Evolutionary conservation across 2,329 filamentous ascomycete species (phyloP).

Genomic region (Curvularia hawaiiensis): DNA sequence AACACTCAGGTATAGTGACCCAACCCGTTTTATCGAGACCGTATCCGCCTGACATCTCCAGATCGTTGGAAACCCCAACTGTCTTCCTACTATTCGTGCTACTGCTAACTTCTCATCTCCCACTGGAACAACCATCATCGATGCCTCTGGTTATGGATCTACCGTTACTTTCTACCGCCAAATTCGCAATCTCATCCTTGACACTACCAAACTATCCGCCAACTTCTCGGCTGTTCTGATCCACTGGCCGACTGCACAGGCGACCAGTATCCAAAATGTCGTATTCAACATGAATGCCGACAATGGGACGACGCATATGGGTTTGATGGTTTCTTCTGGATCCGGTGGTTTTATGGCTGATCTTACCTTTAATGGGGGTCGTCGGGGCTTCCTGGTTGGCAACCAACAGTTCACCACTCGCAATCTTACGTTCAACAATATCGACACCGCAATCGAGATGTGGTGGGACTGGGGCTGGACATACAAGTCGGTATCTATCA

Average conservation of each 20-base stretch:
- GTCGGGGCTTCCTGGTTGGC: constrained; percentile 49
- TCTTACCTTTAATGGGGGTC: constrained; percentile 52
- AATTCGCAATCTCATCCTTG: constrained; percentile 69
- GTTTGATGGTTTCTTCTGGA: constrained; percentile 51
- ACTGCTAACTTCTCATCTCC: constrained; percentile 53
- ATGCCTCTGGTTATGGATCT: constrained; percentile 56
- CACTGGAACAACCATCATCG: constrained; percentile 60
- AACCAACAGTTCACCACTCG: constrained; percentile 62
- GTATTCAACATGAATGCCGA: constrained; percentile 51
- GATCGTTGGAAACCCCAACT: constrained; percentile 64
- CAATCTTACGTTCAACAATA: constrained; percentile 59
- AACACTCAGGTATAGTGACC: constrained; percentile 56
- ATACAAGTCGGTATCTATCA: constrained; percentile 57
- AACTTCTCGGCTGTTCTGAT: constrained; percentile 53
- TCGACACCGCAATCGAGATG: constrained; percentile 60
- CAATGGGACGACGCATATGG: constrained; percentile 54
- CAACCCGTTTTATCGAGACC: neutral
- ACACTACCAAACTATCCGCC: constrained; percentile 58
- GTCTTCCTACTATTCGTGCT: constrained; percentile 61
- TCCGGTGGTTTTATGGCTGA: constrained; percentile 56
- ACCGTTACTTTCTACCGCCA: constrained; percentile 69
- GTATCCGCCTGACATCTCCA: constrained; percentile 15
- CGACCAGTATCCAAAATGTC: constrained; percentile 53
- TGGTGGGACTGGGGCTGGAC: constrained; percentile 67
- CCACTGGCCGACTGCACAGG: constrained; percentile 55